Evolutionary conservation across 495 filamentous ascomycete species (phyloP).

Genomic region (Neurospora tetraspora): DNA sequence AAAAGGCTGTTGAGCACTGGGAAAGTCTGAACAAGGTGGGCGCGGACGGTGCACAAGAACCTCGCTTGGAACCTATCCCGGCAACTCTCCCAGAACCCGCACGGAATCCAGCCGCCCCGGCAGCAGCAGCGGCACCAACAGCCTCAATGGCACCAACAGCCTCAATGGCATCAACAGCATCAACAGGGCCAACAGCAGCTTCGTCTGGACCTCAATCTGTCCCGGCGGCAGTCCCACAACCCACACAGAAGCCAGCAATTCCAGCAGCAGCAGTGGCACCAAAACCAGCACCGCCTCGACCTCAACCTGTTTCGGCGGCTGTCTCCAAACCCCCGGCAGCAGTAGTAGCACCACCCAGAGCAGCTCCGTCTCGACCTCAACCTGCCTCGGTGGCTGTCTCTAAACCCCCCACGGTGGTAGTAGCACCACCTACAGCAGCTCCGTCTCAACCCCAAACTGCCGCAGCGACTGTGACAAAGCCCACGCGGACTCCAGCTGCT

Average conservation of each 20-base stretch:
- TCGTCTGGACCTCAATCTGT: background rate
- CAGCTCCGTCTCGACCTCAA: background rate
- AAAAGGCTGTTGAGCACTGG: constrained; percentile 11
- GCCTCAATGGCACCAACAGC: background rate
- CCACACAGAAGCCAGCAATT: background rate
- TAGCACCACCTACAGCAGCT: background rate
- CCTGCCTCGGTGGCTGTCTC: background rate
- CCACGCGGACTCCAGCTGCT: background rate
- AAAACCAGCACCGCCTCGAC: background rate
- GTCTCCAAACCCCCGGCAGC: background rate
- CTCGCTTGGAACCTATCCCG: background rate
- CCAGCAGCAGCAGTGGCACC: background rate
- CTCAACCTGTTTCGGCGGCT: background rate
- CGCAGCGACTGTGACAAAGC: background rate
- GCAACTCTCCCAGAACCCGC: background rate
- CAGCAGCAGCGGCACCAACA: background rate
- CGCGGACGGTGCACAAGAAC: background rate
- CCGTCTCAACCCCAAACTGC: background rate
- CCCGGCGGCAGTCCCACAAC: background rate
- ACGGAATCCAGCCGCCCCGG: background rate
- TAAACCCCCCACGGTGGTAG: background rate
- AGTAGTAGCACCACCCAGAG: background rate
- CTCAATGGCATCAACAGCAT: background rate
- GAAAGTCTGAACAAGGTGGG: background rate
- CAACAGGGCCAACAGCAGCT: background rate